These are phyloP conservation scores for Lenzites betulinus DNA, from an alignment of 768 basidiomycete genomes.

Conservation along the genomic window DNA sequence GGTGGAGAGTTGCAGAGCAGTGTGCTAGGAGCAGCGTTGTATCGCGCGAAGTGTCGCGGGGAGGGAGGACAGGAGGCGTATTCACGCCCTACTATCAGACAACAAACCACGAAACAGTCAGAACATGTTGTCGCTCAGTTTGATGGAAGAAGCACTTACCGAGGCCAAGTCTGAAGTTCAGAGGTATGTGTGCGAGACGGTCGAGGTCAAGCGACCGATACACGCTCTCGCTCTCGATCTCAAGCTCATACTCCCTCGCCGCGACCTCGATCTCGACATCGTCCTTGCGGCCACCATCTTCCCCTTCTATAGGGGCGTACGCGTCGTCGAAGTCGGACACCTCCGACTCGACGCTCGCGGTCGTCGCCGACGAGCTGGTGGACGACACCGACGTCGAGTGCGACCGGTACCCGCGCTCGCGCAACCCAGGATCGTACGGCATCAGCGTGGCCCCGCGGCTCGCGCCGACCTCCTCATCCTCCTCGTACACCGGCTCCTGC, in stretches of 20 bases:
- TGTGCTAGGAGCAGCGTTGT: no score
- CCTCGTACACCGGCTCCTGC: not conserved
- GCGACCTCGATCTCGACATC: not conserved
- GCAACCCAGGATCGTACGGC: slow-evolving; percentile 3
- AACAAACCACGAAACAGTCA: not conserved
- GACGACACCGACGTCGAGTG: slow-evolving; percentile 16
- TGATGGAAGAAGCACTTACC: not conserved
- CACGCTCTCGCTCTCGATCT: no score
- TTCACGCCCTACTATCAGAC: not conserved
- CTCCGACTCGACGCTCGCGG: not conserved
- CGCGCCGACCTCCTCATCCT: not conserved
- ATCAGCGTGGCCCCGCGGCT: not conserved
- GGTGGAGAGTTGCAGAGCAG: not conserved
- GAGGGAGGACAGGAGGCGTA: slow-evolving; percentile 8
- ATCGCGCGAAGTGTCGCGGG: not conserved
- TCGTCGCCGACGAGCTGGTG: slow-evolving; percentile 3
- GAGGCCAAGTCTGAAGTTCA: not conserved
- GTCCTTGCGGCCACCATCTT: not conserved
- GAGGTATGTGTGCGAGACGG: not conserved
- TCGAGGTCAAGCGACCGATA: not conserved
- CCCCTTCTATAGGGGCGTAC: not conserved
- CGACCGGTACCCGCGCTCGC: not conserved
- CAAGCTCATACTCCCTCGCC: no score
- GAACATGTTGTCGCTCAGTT: not conserved
- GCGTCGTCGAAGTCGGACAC: not conserved